phyloP scores from a whole-genome alignment of 495 filamentous ascomycete genomes.

The Talaromyces nanjingensis region DNA sequence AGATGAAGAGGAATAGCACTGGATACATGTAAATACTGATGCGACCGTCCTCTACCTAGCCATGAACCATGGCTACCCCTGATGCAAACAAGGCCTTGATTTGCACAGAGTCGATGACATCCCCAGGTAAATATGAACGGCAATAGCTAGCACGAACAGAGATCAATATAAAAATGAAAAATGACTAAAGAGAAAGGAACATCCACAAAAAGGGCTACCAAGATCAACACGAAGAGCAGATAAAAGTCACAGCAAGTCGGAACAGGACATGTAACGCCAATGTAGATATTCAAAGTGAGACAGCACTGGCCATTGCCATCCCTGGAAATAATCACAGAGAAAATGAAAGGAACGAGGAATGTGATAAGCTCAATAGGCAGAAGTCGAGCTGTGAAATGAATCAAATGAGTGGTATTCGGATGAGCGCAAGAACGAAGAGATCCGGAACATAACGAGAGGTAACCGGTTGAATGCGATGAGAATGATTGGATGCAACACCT shows the following conservation, averaged over 20 bases:
- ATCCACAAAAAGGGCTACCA: constrained; percentile 7
- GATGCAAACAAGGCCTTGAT: background rate
- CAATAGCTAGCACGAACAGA: background rate
- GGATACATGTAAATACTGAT: background rate
- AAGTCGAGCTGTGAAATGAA: background rate
- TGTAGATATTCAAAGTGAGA: constrained; percentile 7
- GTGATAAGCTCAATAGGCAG: constrained; percentile 1
- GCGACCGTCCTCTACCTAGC: background rate
- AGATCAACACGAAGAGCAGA: constrained; percentile 10
- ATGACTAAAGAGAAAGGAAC: constrained; percentile 3
- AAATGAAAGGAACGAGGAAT: background rate
- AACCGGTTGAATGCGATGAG: background rate
- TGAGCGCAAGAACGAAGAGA: constrained; percentile 1
- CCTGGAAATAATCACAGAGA: constrained; percentile 8
- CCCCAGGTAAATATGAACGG: background rate
- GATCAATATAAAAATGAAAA: background rate
- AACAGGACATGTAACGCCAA: constrained; percentile 1
- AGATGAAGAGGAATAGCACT: background rate
- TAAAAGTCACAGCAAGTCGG: background rate
- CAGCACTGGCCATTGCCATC: background rate
- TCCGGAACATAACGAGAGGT: background rate
- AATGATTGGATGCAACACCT: constrained; percentile 5
- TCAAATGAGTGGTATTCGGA: constrained; percentile 2
- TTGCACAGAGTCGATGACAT: background rate
- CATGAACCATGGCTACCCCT: background rate